These are phyloP conservation scores for Phaeosphaeriaceae sp. DNA, from an alignment of 2,329 filamentous ascomycete genomes.

Conservation along the genomic window DNA sequence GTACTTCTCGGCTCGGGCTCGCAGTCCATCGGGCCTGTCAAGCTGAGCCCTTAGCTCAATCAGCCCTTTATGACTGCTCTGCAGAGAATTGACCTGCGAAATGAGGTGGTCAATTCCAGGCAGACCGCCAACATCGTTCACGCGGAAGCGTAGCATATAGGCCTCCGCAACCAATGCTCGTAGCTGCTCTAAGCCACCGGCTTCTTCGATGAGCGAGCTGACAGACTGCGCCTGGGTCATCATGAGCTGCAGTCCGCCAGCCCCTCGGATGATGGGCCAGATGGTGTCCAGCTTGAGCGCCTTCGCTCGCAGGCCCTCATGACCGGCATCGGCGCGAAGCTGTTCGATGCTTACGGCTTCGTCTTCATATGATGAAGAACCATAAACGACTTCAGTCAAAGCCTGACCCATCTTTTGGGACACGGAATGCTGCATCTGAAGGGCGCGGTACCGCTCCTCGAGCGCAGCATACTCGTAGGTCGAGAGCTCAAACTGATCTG, in stretches of 20 bases:
- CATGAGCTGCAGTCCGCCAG: conserved; percentile 21
- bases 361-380: conserved; percentile 7
- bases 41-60: conserved; percentile 4
- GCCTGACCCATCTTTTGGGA: conserved; percentile 14
- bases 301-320: conserved; percentile 22
- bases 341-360: conserved; percentile 15
- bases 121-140: conserved; percentile 15
- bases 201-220: conserved; percentile 15
- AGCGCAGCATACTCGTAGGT: conserved; percentile 15
- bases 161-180: conserved; percentile 16
- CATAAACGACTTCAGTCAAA: conserved; percentile 19
- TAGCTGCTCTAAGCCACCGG: conserved; percentile 18
- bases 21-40: conserved; percentile 3
- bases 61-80: conserved; percentile 9
- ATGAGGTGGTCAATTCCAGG: conserved; percentile 15
- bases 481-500: conserved; percentile 20
- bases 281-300: conserved; percentile 23
- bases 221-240: conserved; percentile 11
- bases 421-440: conserved; percentile 15
- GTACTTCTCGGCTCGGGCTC: conserved; percentile 18
- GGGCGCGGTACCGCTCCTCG: conserved; percentile 14
- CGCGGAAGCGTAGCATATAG: conserved; percentile 11
- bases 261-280: conserved; percentile 20
- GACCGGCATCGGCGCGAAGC: conserved; percentile 21
- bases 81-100: conserved; percentile 11